These are phyloP conservation scores for Pigoraptor vietnamica DNA, from an alignment of 78 protist species.

Conservation along the genomic window DNA sequence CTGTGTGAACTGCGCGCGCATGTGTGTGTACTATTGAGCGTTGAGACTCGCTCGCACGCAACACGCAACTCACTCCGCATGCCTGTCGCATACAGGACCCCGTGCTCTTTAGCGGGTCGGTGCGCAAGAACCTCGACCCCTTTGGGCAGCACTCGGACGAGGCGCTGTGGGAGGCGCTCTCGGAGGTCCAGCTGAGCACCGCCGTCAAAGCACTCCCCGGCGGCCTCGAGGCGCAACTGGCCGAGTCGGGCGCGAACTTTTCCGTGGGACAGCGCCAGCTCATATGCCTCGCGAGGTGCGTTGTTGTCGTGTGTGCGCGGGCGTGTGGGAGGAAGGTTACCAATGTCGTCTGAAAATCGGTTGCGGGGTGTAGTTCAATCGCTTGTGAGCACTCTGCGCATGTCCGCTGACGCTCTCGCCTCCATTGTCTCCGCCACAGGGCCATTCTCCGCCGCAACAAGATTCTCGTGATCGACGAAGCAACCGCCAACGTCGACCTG, in stretches of 20 bases:
- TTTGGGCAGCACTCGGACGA: slow-evolving; percentile 28
- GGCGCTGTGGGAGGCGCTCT: slow-evolving; percentile 46
- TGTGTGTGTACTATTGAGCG: no score
- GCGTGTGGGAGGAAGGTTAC: no score
- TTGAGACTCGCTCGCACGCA: no score
- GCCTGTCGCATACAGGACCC: slow-evolving; percentile 78
- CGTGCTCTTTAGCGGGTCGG: slow-evolving; percentile 59
- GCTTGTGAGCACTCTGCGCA: no score
- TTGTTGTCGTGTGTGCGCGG: neutral
- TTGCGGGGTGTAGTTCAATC: no score
- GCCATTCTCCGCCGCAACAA: slow-evolving; percentile 51
- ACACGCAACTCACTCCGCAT: slow-evolving; percentile 33
- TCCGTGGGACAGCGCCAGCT: slow-evolving; percentile 73
- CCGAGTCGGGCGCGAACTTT: slow-evolving; percentile 48
- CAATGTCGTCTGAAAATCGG: no score
- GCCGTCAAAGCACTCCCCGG: neutral
- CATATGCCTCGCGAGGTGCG: slow-evolving; percentile 77
- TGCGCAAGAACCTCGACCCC: slow-evolving; percentile 70
- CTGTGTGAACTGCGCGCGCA: no score
- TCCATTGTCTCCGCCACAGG: slow-evolving; percentile 69
- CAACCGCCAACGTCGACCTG: slow-evolving; percentile 33
- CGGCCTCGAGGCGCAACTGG: neutral
- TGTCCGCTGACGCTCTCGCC: no score
- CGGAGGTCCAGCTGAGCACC: slow-evolving; percentile 11
- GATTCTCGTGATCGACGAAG: slow-evolving; percentile 47